Base-by-base conservation (phyloP, 129 eudicot genomes). In the Ambrosia artemisiifolia region DNA sequence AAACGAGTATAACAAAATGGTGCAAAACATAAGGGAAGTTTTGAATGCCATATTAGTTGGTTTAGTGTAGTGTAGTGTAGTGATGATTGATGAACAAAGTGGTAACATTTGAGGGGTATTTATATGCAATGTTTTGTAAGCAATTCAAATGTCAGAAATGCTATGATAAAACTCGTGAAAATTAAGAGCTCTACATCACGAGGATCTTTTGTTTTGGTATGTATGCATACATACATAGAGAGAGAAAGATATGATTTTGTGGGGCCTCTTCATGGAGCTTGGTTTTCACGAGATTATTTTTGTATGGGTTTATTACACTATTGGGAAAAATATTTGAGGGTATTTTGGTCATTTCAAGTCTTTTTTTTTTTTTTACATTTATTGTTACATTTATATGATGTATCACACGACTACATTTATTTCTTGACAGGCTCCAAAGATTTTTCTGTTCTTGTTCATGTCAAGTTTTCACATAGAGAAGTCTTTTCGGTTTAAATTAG, bases 121-220 rank as follows among this genome's bases (percentile, higher is more conserved):
- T 83, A 77, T 77, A 82, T 77, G 82, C 82, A 84, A 7, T 16
- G 9, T 11, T 19, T 44, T 56, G 17, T 14, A 53, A 46, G 44
- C 73, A 56, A 60, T 54, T 74, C 83, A 79, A 79, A 82, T 70
- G 59, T 77, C 72, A 47, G 77, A 44, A 38, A 56, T 76, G 3
- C 28, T 78, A 79, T 70, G 85, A 80, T 70, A 85, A 85, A 83
- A 87, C 96, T 86, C 95, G 97, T 91, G 97, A 86, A 85, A 63
- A 81, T 75, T 81, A 81, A 81, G 85, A 60, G 85, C 85, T 75
- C 84, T 80, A 63, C 78, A 33, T 80, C 84, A 80, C 84, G 84
- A 80, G 84, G 62, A 80, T 80, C 84, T 53, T 69, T 70, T 75
- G 77, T n/a, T n/a, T n/a, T n/a, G n/a, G n/a, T n/a, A n/a, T n/a